Conservation (phyloP, 2,329 filamentous ascomycete genomes). For the Diaporthe nobilis region DNA sequence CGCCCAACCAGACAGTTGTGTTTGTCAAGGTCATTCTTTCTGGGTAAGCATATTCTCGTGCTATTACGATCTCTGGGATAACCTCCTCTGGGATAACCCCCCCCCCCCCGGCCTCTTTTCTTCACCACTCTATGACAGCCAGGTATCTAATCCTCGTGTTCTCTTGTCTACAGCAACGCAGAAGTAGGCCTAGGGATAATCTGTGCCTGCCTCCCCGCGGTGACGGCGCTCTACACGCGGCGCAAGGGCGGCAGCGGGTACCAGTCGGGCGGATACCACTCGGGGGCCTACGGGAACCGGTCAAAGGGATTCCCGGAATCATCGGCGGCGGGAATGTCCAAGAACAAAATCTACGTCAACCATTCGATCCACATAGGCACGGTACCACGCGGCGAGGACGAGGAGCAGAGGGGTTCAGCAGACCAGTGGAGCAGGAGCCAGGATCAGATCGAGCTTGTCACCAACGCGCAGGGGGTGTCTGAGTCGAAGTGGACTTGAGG, state of each 20-base stretch:
- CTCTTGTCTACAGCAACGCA: conserved; percentile 45
- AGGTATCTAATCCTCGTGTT: background rate
- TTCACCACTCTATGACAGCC: background rate
- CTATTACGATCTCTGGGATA: background rate
- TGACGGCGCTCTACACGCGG: conserved; percentile 45
- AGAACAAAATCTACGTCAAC: conserved; percentile 36
- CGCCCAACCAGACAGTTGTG: conserved; percentile 47
- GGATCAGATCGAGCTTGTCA: conserved; percentile 36
- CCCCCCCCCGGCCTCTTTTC: too few species aligned
- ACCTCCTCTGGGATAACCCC: background rate
- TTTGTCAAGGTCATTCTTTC: conserved; percentile 48
- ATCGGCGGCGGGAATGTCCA: background rate
- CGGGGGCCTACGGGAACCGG: conserved; percentile 19
- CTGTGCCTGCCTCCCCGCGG: conserved; percentile 50
- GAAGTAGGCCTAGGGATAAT: conserved; percentile 51
- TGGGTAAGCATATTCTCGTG: conserved; percentile 38
- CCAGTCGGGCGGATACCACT: conserved; percentile 13
- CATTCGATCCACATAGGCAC: conserved; percentile 21
- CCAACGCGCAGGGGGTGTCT: conserved; percentile 20
- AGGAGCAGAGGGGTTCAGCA: background rate
- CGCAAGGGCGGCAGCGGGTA: conserved; percentile 27
- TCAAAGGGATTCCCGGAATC: conserved; percentile 14
- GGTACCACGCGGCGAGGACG: conserved; percentile 18
- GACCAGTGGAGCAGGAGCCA: conserved; percentile 33
- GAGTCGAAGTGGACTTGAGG: conserved; percentile 13